Evolutionary conservation across 306 rosid genomes (phyloP), one percentile per base, ranked within the genome.

Genomic region (Glycine soja): DNA sequence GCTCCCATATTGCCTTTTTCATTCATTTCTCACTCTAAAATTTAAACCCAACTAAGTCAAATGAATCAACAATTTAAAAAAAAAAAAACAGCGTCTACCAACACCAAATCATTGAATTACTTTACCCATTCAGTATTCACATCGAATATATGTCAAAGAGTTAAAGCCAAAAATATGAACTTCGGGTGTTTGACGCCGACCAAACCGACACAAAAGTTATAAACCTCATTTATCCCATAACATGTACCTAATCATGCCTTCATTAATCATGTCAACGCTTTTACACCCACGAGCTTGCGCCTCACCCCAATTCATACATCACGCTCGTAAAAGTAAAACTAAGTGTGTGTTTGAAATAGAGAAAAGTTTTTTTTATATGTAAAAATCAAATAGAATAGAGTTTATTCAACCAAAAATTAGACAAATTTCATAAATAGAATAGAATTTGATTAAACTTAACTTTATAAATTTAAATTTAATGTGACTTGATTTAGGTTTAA

Each of bases 261-360:
- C 54, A 69, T 74, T 79, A 30, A 79, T 79, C 61, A 8, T 74
- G 81, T 67, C 76, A 18, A 70, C 47, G 47, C 62, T 82, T 82
- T 67, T 15, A 43, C 75, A 30, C 3, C 74, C 71, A n/a, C 71
- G 30, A 32, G 7, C 6, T 64, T 14, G 3, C 66, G 42, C 42
- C 66, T 30, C n/a, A 7, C n/a, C 12, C 46, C 11, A 36, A 15
- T 47, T 19, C 18, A 66, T n/a, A 8, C n/a, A 63, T 72, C 32
- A 12, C 65, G 32, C 63, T 8, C 36, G 14, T 57, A 57, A 64
- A 13, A 53, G 58, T 24, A 24, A 24, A 24, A 24, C 30, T 24
- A 24, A 24, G 30, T 24, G 30, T 24, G 30, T 24, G 30, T 24
- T 1, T 24, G 30, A 24, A 24, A 24, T 24, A 24, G 30, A 24